Conservation (phyloP, 768 basidiomycete genomes). For the Hygrocybe coccinea region DNA sequence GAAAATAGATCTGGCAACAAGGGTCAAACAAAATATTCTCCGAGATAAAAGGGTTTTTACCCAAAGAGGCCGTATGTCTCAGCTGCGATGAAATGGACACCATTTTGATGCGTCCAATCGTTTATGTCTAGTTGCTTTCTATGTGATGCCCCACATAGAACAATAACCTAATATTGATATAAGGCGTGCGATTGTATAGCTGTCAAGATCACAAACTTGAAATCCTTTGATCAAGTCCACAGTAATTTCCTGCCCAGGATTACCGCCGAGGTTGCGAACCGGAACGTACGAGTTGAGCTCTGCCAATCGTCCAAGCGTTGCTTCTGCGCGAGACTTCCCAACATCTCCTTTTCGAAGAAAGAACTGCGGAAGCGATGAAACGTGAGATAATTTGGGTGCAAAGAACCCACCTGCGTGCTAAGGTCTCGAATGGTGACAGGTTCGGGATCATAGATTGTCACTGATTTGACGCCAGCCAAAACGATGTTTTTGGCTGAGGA, state of each 20-base stretch:
- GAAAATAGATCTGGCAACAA: conserved; percentile 68
- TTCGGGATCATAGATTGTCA: conserved; percentile 92
- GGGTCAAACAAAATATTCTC: not conserved
- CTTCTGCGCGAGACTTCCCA: conserved; percentile 82
- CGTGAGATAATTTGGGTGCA: not conserved
- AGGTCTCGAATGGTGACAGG: conserved; percentile 84
- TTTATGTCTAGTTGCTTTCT: conserved; percentile 91
- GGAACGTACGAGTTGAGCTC: conserved; percentile 97
- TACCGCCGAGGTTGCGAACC: conserved; percentile 78
- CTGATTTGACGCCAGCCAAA: conserved; percentile 95
- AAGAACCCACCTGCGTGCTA: conserved; percentile 71
- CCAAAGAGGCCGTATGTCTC: conserved; percentile 93
- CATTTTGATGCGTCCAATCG: conserved; percentile 87
- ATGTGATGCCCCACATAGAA: conserved; percentile 73
- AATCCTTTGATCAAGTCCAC: conserved; percentile 81
- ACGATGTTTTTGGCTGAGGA: conserved; percentile 85
- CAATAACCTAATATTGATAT: conserved; percentile 63
- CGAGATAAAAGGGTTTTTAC: conserved; percentile 39
- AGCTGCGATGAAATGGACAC: conserved; percentile 85
- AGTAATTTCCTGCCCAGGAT: conserved; percentile 69
- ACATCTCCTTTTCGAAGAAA: conserved; percentile 86
- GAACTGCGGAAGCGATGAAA: conserved; percentile 53
- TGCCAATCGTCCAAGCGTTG: conserved; percentile 80
- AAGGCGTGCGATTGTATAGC: not conserved
- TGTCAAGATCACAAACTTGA: conserved; percentile 53